Base-by-base conservation (phyloP, 805 yeast species). In the Wickerhamiella sergipiensis region DNA sequence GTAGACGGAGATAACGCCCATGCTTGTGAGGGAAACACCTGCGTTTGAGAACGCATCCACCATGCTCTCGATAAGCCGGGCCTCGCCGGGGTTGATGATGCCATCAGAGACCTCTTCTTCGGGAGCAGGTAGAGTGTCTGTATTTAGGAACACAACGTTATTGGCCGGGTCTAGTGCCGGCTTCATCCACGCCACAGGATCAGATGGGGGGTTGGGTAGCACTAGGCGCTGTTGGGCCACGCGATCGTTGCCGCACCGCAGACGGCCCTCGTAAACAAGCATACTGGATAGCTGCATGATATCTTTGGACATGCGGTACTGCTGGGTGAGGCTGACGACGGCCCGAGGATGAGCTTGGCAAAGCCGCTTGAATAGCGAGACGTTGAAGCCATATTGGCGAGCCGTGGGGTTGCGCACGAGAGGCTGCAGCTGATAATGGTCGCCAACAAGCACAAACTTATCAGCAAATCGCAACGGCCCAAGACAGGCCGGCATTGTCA, bases 371-470 rank as follows among this genome's bases (percentile, higher is more conserved):
- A 92, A 92, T 50, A 94, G 68, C 0, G 96, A 87, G 39, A 73
- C 74, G 38, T 84, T 84, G 9, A 92, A 67, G 0, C 88, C 89
- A 0, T 75, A 79, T 12, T 58, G 57, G 50, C 73, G 73, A 0
- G 97, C 95, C 18, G 74, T 75, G 0, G 80, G 75, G 58, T 79
- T 79, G 23, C 76, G 73, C 0, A 92, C 88, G 48, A 92, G 70
- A 0, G 99, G 98, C 2, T 97, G 94, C 23, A 92, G 70, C 64
- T 92, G 99, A 56, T 76, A 79, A 64, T 92, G 97, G 63, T 92
- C 99, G 9, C 99, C 99, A n/a, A 92, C 97, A 53, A 92, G 72
- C 1, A 92, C 75, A 63, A 90, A 92, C 64, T 77, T 84, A 45
- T 83, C 81, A 33, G 88, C 81, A 56, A 76, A 77, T 31, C 88